These are phyloP conservation scores for Solanum raphanifolium DNA, from an alignment of 257 asterid genomes.

Conservation along the genomic window DNA sequence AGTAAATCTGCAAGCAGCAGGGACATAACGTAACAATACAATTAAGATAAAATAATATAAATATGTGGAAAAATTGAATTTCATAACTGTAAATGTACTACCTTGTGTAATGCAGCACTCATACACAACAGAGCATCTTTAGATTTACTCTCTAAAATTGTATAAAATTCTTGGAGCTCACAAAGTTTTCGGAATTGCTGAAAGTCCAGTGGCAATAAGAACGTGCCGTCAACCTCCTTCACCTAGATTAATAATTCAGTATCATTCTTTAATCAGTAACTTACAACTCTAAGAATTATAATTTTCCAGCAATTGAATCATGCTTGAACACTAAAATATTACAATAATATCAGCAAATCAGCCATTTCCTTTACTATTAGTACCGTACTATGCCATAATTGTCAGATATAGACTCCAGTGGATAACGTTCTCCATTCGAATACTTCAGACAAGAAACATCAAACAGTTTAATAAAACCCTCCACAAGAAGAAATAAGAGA, in stretches of 20 bases:
- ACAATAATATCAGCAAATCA: background rate
- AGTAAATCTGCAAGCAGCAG: slow-evolving; percentile 33
- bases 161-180: slow-evolving; percentile 38
- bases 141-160: slow-evolving; percentile 52
- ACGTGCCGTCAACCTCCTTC: slow-evolving; percentile 49
- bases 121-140: slow-evolving; percentile 71
- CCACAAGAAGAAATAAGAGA: background rate
- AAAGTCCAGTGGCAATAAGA: slow-evolving; percentile 63
- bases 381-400: background rate
- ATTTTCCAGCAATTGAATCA: background rate
- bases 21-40: background rate
- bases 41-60: background rate
- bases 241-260: slow-evolving; percentile 34
- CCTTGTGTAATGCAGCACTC: slow-evolving; percentile 88
- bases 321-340: background rate
- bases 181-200: slow-evolving; percentile 65
- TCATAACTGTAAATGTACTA: slow-evolving; percentile 3
- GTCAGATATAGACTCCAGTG: background rate
- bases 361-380: background rate
- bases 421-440: background rate
- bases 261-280: background rate
- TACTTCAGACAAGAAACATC: background rate
- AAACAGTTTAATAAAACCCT: background rate
- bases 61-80: background rate
- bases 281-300: background rate